Percentiles rank a stretch among this genome's conserved stretches.
Conservation (phyloP, 1,284 basidiomycete genomes). For the Cryptococcus sp. region DNA sequence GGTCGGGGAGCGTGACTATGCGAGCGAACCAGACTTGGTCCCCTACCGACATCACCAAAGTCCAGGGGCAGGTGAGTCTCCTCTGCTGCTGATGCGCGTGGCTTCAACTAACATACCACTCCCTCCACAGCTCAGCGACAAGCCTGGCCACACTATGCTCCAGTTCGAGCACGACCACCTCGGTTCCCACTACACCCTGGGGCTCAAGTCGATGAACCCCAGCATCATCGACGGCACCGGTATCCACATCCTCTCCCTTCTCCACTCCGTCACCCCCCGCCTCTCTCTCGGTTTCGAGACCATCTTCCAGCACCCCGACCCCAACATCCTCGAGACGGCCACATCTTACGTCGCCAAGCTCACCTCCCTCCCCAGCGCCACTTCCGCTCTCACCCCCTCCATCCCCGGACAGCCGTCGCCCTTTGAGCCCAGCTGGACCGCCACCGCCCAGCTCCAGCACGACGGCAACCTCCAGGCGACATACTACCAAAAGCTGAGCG, state of each 20-base stretch:
- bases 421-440: constrained; percentile 72
- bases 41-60: constrained; percentile 73
- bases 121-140: constrained; percentile 40
- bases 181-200: constrained; percentile 82
- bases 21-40: constrained; percentile 90
- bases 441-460: constrained; percentile 86
- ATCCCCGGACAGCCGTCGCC: constrained; percentile 32
- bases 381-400: constrained; percentile 49
- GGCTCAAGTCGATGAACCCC: constrained; percentile 90
- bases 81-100: background rate
- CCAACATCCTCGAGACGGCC: constrained; percentile 67
- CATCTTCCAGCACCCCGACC: constrained; percentile 74
- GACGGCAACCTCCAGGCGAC: constrained; percentile 81
- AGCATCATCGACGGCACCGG: constrained; percentile 85
- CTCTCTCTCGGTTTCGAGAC: constrained; percentile 87
- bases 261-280: constrained; percentile 92
- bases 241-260: constrained; percentile 87
- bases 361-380: constrained; percentile 56
- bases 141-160: constrained; percentile 76
- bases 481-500: constrained; percentile 93
- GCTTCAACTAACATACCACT: constrained; percentile 17
- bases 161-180: constrained; percentile 94
- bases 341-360: constrained; percentile 88
- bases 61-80: constrained; percentile 75
- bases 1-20: constrained; percentile 84